A percentile compares a stretch with the other conserved stretches of the same genome.
phyloP scores from a whole-genome alignment of 768 basidiomycete species.

The Boletus subcaerulescens region DNA sequence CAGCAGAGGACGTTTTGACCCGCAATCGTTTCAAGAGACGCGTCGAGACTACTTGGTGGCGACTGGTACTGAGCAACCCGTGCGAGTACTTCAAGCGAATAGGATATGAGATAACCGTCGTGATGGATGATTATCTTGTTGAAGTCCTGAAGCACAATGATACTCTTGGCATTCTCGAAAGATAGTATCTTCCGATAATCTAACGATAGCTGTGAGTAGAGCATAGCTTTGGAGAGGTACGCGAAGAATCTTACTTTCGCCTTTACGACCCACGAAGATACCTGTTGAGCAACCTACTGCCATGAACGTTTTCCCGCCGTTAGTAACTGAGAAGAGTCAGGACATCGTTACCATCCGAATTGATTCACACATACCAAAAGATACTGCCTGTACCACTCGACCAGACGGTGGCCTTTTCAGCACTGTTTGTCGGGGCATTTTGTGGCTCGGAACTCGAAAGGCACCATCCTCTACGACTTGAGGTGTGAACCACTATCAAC shows the following conservation, averaged over 20 bases:
- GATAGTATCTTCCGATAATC: conserved; percentile 60
- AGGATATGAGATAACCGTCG: conserved; percentile 56
- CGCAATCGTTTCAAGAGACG: conserved; percentile 60
- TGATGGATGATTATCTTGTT: conserved; percentile 69
- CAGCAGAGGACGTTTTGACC: conserved; percentile 61
- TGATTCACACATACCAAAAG: conserved; percentile 52
- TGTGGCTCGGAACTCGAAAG: conserved; percentile 50
- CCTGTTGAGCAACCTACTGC: conserved; percentile 67
- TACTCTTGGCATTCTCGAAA: conserved; percentile 45
- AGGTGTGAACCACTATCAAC: conserved; percentile 62
- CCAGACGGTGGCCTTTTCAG: conserved; percentile 47
- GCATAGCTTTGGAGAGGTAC: neutral
- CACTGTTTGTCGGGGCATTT: conserved; percentile 28
- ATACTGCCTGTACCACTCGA: conserved; percentile 53
- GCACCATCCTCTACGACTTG: conserved; percentile 56
- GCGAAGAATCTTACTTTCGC: conserved; percentile 44
- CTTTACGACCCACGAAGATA: conserved; percentile 59
- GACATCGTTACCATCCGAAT: neutral
- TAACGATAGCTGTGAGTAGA: conserved; percentile 24
- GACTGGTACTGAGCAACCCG: conserved; percentile 53
- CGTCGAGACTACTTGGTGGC: conserved; percentile 45
- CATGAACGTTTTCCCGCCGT: conserved; percentile 52
- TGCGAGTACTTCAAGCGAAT: conserved; percentile 68
- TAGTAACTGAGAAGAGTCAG: conserved; percentile 35
- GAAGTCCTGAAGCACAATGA: conserved; percentile 58